Base-by-base conservation (phyloP, 108 stramenopile species). In the Heterococcus sp. region DNA sequence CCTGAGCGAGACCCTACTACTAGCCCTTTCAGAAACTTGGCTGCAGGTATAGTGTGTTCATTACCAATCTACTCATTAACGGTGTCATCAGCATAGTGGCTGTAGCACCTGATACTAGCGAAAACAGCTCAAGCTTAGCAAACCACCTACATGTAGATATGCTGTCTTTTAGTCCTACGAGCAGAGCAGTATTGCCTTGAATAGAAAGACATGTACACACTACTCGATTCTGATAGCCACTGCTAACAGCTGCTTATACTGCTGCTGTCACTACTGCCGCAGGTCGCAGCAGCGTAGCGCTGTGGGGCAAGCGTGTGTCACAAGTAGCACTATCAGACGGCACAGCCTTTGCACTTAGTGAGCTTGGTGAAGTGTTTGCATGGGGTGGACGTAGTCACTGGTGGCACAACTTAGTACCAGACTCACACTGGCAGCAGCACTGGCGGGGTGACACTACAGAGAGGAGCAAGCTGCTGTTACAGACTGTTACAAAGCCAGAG, bases 301-400 rank as follows among this genome's bases (percentile, higher is more conserved):
- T 91, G 1, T 91, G 91, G 91, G 91, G 91, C 3, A 65, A 89
- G 4, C 85, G 88, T 14, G 75, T 90, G 2, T 68, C 63, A 14
- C 75, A 88, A 5, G 89, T 90, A 1, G 76, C 89, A 0, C 32
- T 86, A 31, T 73, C 76, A 28, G 86, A 90, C 37, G 87, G 75
- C 74, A 78, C 87, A 5, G 87, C 89, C 27, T 82, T 91, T 32
- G 91, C 91, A 4, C 67, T 89, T 33, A 87, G 90, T 2, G 91
- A 90, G 65, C 74, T 72, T 4, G 84, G 89, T 28, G 90, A 90
- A 40, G 71, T 80, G 37, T 87, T 84, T 34, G 65, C 81, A 4
- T 91, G 90, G 89, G 91, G 91, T 1, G 91, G 91, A 0, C 73
- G 82, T 2, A 63, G 75, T 26, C 86, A 89, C 74, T 89, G 89